phyloP scores from a whole-genome alignment of 257 asterid genomes.

The Henckelia pumila region DNA sequence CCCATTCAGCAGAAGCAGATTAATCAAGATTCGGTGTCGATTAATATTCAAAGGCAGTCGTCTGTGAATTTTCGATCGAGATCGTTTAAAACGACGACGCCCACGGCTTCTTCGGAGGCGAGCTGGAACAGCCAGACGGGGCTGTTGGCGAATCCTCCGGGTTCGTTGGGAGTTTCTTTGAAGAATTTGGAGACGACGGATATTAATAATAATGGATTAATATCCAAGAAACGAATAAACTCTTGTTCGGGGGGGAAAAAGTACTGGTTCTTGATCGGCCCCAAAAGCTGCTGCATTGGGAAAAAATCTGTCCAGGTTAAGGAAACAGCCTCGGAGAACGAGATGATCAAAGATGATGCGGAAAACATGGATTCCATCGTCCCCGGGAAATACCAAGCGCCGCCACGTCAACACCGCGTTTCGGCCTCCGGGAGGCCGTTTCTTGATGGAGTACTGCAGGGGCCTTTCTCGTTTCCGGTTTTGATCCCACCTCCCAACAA shows the following conservation, averaged over 20 bases:
- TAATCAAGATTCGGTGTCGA: conserved; percentile 26
- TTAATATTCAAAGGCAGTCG: conserved; percentile 36
- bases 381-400: conserved; percentile 8
- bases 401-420: conserved; percentile 47
- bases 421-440: conserved; percentile 44
- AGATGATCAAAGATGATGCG: conserved; percentile 16
- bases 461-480: conserved; percentile 68
- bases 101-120: conserved; percentile 87
- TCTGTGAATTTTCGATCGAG: conserved; percentile 42
- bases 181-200: conserved; percentile 29
- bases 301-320: conserved; percentile 62
- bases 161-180: conserved; percentile 39
- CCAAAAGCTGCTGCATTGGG: conserved; percentile 75
- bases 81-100: conserved; percentile 68
- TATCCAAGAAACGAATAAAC: conserved; percentile 27
- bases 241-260: conserved; percentile 27
- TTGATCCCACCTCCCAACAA: conserved; percentile 29
- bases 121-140: conserved; percentile 93
- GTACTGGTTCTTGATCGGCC: conserved; percentile 55
- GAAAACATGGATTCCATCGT: background rate
- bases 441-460: conserved; percentile 28
- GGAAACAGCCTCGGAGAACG: conserved; percentile 32
- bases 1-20: background rate
- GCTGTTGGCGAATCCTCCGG: conserved; percentile 58
- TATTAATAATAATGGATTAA: too few species aligned